Evolutionary conservation across 176 grass and related monocot species (phyloP).

Genomic region (Oropetium thomaeum): DNA sequence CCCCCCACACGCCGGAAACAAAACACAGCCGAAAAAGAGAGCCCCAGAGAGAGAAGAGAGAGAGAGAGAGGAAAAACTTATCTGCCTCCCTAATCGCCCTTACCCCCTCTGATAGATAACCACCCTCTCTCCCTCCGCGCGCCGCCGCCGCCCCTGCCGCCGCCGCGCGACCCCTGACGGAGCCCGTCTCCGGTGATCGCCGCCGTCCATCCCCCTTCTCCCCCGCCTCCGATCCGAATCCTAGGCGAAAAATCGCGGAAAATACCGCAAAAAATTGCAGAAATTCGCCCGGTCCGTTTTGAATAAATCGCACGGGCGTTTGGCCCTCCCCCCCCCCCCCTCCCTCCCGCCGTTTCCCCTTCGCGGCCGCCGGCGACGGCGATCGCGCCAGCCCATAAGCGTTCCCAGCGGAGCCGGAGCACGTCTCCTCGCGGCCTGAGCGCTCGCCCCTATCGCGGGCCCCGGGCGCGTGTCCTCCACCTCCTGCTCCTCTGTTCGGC

Average conservation of each 20-base stretch:
- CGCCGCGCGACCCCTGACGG: neutral
- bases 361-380: slow-evolving; percentile 31
- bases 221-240: slow-evolving; percentile 34
- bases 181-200: slow-evolving; percentile 41
- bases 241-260: slow-evolving; percentile 34
- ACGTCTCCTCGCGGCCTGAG: slow-evolving; percentile 24
- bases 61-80: slow-evolving; percentile 43
- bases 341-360: slow-evolving; percentile 11
- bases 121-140: slow-evolving; percentile 31
- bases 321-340: slow-evolving; percentile 19
- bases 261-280: slow-evolving; percentile 41
- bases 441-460: slow-evolving; percentile 23
- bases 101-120: slow-evolving; percentile 50
- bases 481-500: slow-evolving; percentile 19
- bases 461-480: slow-evolving; percentile 17
- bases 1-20: neutral
- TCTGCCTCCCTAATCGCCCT: slow-evolving; percentile 53
- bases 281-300: slow-evolving; percentile 28
- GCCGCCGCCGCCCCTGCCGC: slow-evolving; percentile 45
- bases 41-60: neutral
- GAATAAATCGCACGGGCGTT: slow-evolving; percentile 47
- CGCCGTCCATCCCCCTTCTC: slow-evolving; percentile 12
- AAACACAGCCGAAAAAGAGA: slow-evolving; percentile 29
- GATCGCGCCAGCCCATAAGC: slow-evolving; percentile 20
- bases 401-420: neutral